phyloP scores from a whole-genome alignment of 2,329 filamentous ascomycete genomes.

The Cercospora sp. region DNA sequence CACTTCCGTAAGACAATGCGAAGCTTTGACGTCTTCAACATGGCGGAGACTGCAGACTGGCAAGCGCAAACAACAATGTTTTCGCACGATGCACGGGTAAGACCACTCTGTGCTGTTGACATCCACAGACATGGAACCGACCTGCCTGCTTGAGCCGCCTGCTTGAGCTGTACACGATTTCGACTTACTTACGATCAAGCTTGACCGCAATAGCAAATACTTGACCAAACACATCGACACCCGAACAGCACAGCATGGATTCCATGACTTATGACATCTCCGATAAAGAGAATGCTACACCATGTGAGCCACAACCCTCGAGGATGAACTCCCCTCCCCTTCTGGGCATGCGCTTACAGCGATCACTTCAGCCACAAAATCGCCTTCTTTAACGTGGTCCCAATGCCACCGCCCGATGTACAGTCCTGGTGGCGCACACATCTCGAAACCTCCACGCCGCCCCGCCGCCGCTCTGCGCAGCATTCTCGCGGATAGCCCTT shows the following conservation, averaged over 20 bases:
- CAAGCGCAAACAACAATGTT: not conserved
- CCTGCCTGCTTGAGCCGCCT: not conserved
- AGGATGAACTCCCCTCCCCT: not conserved
- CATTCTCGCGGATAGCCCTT: conserved; percentile 7
- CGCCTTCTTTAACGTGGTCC: not conserved
- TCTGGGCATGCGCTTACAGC: not conserved
- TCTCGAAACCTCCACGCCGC: conserved; percentile 3
- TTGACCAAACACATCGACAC: not conserved
- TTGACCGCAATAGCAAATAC: not conserved
- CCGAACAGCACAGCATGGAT: not conserved
- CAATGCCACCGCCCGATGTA: not conserved
- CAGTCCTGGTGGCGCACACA: conserved; percentile 6
- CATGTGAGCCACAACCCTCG: not conserved
- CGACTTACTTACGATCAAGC: not conserved
- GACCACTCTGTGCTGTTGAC: not conserved
- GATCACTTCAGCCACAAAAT: not conserved
- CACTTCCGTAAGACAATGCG: not conserved
- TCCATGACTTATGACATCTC: not conserved
- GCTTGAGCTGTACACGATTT: not conserved
- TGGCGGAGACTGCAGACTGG: not conserved
- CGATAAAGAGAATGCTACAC: not conserved
- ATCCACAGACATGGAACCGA: not conserved
- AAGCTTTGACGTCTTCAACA: not conserved
- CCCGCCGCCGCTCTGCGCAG: not conserved
- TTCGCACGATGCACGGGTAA: not conserved